These are phyloP conservation scores for Pestalotiopsis fici DNA, from an alignment of 2,329 filamentous ascomycete species.

Conservation along the genomic window DNA sequence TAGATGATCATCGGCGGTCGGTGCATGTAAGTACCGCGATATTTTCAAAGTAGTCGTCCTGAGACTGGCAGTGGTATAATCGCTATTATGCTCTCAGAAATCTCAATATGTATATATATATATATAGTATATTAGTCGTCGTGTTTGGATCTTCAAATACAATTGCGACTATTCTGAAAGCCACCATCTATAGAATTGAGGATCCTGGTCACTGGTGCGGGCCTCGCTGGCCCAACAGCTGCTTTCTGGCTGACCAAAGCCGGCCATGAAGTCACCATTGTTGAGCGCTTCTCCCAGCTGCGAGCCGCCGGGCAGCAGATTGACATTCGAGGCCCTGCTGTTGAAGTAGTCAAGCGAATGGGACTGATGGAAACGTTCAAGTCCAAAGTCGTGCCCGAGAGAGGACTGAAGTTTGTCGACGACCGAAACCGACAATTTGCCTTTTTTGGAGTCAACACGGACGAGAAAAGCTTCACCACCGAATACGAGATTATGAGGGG, in stretches of 20 bases:
- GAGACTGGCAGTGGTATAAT: no score
- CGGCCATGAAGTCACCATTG: slow-evolving; percentile 34
- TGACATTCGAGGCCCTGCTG: slow-evolving; percentile 52
- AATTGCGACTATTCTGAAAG: not conserved
- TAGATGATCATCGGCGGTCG: no score
- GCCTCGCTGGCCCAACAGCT: not conserved
- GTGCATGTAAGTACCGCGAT: no score
- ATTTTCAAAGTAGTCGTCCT: no score
- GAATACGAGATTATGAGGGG: slow-evolving; percentile 64
- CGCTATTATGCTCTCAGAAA: no score
- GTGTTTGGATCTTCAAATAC: no score
- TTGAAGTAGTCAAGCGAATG: slow-evolving; percentile 55
- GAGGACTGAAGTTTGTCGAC: slow-evolving; percentile 49
- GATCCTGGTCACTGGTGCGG: not conserved
- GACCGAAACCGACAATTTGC: slow-evolving; percentile 34
- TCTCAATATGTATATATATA: no score
- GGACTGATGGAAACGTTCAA: slow-evolving; percentile 40
- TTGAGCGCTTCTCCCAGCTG: slow-evolving; percentile 40
- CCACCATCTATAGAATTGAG: no score
- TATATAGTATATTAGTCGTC: no score
- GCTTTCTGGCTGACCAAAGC: not conserved
- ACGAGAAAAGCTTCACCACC: slow-evolving; percentile 44
- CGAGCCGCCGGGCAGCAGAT: slow-evolving; percentile 52
- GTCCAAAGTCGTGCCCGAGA: slow-evolving; percentile 44
- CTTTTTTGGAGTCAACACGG: slow-evolving; percentile 36